A percentile compares a stretch with the other conserved stretches of the same genome.
Evolutionary conservation across 2,329 filamentous ascomycete genomes (phyloP).

Genomic region (Cyphellophora attinorum): DNA sequence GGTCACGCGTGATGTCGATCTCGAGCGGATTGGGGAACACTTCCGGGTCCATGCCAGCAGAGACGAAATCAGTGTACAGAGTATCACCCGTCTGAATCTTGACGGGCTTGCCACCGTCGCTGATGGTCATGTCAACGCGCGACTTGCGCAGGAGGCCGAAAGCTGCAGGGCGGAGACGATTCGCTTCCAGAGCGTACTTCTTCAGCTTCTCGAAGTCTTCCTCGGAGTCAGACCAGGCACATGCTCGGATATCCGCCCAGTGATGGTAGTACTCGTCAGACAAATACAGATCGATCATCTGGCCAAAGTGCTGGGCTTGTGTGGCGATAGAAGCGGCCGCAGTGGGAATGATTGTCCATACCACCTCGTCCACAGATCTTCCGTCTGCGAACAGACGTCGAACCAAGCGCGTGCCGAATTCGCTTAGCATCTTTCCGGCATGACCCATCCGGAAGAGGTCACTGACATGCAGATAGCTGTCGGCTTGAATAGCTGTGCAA

Average conservation of each 20-base stretch:
- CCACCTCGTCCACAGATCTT: slow-evolving; percentile 38
- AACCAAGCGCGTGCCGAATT: slow-evolving; percentile 49
- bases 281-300: slow-evolving; percentile 49
- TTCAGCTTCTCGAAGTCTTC: slow-evolving; percentile 19
- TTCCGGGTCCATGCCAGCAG: slow-evolving; percentile 25
- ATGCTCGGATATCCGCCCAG: slow-evolving; percentile 18
- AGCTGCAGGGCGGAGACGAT: slow-evolving; percentile 16
- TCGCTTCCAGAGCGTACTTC: slow-evolving; percentile 19
- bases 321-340: slow-evolving; percentile 47
- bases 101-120: slow-evolving; percentile 14
- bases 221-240: slow-evolving; percentile 16
- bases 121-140: slow-evolving; percentile 11
- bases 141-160: slow-evolving; percentile 17
- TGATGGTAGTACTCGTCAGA: slow-evolving; percentile 25
- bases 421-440: slow-evolving; percentile 28
- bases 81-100: slow-evolving; percentile 11
- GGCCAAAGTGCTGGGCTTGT: slow-evolving; percentile 48
- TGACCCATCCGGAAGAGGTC: slow-evolving; percentile 15
- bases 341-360: slow-evolving; percentile 49
- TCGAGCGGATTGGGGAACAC: slow-evolving; percentile 29
- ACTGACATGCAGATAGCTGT: slow-evolving; percentile 27
- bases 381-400: slow-evolving; percentile 39
- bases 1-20: slow-evolving; percentile 35
- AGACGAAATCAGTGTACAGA: slow-evolving; percentile 19
- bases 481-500: slow-evolving; percentile 20